Base-by-base conservation (phyloP, 1,284 basidiomycete genomes). In the Irpex rosettiformis region DNA sequence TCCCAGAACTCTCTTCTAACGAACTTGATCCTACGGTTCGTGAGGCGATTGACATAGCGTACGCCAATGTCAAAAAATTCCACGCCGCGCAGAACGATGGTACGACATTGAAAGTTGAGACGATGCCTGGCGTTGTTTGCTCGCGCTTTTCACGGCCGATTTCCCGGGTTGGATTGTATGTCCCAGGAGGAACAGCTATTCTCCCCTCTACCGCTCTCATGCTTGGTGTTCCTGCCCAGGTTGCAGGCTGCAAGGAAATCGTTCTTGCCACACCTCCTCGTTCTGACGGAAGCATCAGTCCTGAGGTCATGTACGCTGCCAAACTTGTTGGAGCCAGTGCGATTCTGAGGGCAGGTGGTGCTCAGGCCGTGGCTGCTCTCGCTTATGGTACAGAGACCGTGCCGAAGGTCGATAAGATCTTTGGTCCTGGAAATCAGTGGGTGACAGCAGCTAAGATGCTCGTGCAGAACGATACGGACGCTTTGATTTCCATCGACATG, bases 381-480 rank as follows among this genome's bases (percentile, higher is more conserved):
- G 97, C 97, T 1, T 99, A 98, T 73, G 97, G 97, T 13, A 99
- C 97, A 3, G 80, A 90, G 70, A 89, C 89, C 2, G 94, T 96
- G 6, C 94, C 95, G n/a, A 99, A 99, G 77, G 97, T 99, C 16
- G 97, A 99, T 81, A 99, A 98, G 77, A 96, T 99, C 66, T 97
- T 98, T 68, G 97, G 97, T 18, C 97, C 97, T 2, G 97, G 97
- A 24, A 99, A 99, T 72, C 97, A 99, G 73, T 99, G 96, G 91
- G 97, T 99, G 25, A 99, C 96, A 0, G 97, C 97, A 1, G 96
- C 96, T 58, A 99, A 99, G 80, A 98, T 99, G 97, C 77, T 98
- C 62, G 95, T 98, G 21, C 96, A 98, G 74, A 98, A 98, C 73
- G 97, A 99, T 72, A 95, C 95, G n/a, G 92, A 96, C 69, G 96